Evolutionary conservation across 176 grass and related monocot species (phyloP).

Genomic region (Melocanna baccifera): DNA sequence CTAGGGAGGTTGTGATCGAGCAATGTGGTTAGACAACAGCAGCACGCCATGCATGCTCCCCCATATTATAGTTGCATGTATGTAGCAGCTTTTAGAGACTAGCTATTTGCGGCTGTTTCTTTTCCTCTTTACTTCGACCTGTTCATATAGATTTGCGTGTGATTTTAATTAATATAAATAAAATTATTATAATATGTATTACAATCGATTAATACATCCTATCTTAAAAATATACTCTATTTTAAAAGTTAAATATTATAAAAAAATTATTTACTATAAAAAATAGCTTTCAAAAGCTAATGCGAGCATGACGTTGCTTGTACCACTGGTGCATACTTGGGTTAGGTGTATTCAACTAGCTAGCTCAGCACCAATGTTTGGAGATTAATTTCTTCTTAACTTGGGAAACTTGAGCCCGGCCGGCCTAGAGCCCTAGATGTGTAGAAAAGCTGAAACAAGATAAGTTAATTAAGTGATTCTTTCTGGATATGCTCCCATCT

Average conservation of each 20-base stretch:
- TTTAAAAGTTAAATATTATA: no score
- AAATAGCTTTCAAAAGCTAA: no score
- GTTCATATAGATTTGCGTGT: no score
- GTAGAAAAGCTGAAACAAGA: constrained; percentile 20
- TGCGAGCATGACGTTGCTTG: no score
- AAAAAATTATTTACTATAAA: no score
- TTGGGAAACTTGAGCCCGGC: constrained; percentile 5
- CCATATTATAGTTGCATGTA: constrained; percentile 32
- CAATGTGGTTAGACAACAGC: constrained; percentile 29
- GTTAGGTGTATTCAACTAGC: not conserved
- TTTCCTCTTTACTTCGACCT: not conserved
- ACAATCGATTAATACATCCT: no score
- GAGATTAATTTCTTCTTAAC: not conserved
- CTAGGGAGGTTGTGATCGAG: constrained; percentile 14
- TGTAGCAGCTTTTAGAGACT: constrained; percentile 14
- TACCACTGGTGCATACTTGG: not conserved
- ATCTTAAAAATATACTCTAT: no score
- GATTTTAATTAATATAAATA: no score
- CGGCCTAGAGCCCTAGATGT: constrained; percentile 14
- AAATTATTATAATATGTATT: no score
- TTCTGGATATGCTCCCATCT: not conserved
- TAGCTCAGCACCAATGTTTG: not conserved
- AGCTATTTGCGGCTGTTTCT: constrained; percentile 23
- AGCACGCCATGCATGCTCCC: constrained; percentile 36
- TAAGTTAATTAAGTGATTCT: not conserved